Evolutionary conservation across 1,284 basidiomycete species (phyloP).

Genomic region (Microstroma glucosiphilum): DNA sequence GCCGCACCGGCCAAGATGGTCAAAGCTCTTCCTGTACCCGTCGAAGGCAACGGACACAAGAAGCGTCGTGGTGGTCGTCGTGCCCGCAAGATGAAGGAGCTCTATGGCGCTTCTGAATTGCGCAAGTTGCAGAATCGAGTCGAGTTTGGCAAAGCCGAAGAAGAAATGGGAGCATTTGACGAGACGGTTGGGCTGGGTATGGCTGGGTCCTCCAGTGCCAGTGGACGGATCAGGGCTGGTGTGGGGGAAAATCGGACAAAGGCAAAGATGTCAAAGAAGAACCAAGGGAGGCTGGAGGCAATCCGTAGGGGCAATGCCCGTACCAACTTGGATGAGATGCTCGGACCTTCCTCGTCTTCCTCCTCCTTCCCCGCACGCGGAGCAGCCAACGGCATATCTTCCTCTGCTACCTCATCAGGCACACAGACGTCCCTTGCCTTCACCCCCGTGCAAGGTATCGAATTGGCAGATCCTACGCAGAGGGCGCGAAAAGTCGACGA

Average conservation of each 20-base stretch:
- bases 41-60: slow-evolving; percentile 74
- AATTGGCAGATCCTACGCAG: slow-evolving; percentile 52
- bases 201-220: slow-evolving; percentile 58
- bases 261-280: slow-evolving; percentile 93
- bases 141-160: slow-evolving; percentile 89
- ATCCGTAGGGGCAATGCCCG: slow-evolving; percentile 50
- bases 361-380: slow-evolving; percentile 26
- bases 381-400: slow-evolving; percentile 76
- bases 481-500: slow-evolving; percentile 42
- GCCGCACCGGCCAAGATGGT: slow-evolving; percentile 88
- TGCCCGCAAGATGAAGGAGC: slow-evolving; percentile 92
- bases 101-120: slow-evolving; percentile 90
- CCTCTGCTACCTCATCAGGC: slow-evolving; percentile 60
- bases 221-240: slow-evolving; percentile 81
- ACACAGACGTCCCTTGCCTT: slow-evolving; percentile 56
- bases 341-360: background rate
- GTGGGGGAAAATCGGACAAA: slow-evolving; percentile 78
- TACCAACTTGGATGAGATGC: slow-evolving; percentile 51
- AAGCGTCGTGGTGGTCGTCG: slow-evolving; percentile 81
- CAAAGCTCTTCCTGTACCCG: slow-evolving; percentile 92
- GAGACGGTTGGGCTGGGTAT: slow-evolving; percentile 95
- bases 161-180: slow-evolving; percentile 92
- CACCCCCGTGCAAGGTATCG: slow-evolving; percentile 79
- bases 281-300: slow-evolving; percentile 66
- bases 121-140: slow-evolving; percentile 95